Evolutionary conservation across 495 filamentous ascomycete species (phyloP).

Genomic region (Trypethelium eluteriae): DNA sequence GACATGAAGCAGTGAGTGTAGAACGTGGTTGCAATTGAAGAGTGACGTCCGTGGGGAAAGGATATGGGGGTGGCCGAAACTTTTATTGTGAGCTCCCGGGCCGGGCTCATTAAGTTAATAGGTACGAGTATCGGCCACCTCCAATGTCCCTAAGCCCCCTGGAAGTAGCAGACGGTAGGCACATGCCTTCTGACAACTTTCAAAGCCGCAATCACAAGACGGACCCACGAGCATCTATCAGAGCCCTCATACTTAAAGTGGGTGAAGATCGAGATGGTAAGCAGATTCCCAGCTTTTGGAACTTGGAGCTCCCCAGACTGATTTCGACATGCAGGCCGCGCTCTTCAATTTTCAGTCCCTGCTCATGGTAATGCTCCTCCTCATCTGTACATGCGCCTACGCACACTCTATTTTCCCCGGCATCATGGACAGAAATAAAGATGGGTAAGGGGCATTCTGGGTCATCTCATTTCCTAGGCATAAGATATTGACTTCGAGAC

Average conservation of each 20-base stretch:
- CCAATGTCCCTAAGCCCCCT: too few species aligned
- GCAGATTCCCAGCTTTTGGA: neutral
- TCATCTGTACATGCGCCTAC: slow-evolving; percentile 93
- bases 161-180: neutral
- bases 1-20: neutral
- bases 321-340: slow-evolving; percentile 43
- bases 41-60: too few species aligned
- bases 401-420: slow-evolving; percentile 82
- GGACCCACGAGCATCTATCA: neutral
- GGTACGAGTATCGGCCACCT: too few species aligned
- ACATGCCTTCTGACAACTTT: slow-evolving; percentile 5
- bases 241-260: neutral
- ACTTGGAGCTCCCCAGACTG: neutral
- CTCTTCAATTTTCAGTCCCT: slow-evolving; percentile 98
- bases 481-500: slow-evolving; percentile 15
- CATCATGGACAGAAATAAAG: slow-evolving; percentile 87
- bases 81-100: too few species aligned
- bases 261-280: neutral
- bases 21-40: too few species aligned
- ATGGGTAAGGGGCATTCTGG: slow-evolving; percentile 51
- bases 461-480: neutral
- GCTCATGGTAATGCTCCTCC: slow-evolving; percentile 83
- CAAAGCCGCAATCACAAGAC: neutral
- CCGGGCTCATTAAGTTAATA: too few species aligned
- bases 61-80: too few species aligned